Evolutionary conservation across 2,329 filamentous ascomycete species (phyloP), one percentile per base, ranked within the genome.

Genomic region (Penicillium palitans): DNA sequence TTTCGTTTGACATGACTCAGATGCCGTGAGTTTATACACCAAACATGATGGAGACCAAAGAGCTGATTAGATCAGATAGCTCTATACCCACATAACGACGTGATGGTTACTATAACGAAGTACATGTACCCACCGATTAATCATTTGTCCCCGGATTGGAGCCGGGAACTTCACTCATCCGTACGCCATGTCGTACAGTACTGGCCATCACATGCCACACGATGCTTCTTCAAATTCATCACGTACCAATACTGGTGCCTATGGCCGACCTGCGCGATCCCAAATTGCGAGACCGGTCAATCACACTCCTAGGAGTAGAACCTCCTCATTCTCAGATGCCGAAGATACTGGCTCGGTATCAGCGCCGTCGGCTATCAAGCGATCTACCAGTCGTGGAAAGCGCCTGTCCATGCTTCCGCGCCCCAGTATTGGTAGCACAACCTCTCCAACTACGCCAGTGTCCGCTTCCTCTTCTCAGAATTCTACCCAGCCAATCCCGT

Each of bases 121-220:
- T 57, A 63, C 54, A 61, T 60, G 61, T 63, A 59, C 63, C 60
- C 60, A 60, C 60, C 48, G 51, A 29, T 25, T 57, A 59, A 70
- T 67, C 60, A 60, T 57, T 66, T 63, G 65, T 69, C 64, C 65
- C 62, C 65, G 64, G 57, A 66, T 67, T 68, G 65, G 58, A 68
- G 59, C 64, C 63, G 61, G 66, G 62, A 61, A 61, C 61, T 67
- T 57, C 58, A 62, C 49, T 55, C 58, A 55, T 59, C 60, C 63
- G 72, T 67, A 55, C 66, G 72, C 64, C 61, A 78, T 78, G 76
- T 68, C 71, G 64, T 67, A 74, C 67, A 73, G 62, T 64, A 61
- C 64, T 63, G 69, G 66, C 47, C 64, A 66, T 61, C 69, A 69
- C 63, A 68, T 67, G 68, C 67, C 69, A 61, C 57, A 69, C 45